Base-by-base conservation (phyloP, 177 flowering plant genomes). In the Telopea speciosissima region DNA sequence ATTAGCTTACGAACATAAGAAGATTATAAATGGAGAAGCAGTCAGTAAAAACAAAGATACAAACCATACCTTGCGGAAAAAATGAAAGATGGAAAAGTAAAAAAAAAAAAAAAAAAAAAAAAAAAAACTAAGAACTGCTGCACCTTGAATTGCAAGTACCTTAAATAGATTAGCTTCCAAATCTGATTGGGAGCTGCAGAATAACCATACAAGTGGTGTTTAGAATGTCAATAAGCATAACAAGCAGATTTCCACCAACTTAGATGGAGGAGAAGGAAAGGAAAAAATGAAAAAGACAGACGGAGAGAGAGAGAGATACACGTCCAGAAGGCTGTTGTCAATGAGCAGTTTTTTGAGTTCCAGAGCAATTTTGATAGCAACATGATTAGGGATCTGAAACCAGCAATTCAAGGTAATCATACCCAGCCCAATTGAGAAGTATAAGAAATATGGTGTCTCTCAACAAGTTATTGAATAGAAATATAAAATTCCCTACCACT, bases 361-460 rank as follows among this genome's bases (percentile, higher is more conserved):
- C 24, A 95, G 86, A 65, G 99, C 96, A 69, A 95, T 93, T 79
- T 92, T 95, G 63, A 95, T 81, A 10, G 99, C 99, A 31, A 93
- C 98, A 73, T 95, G 98, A 85, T 95, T 95, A 21, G 99, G 99
- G 23, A 95, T 95, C 99, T 95, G 89, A 69, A 76, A 78, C 36
- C 26, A 78, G 60, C 45, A 70, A 65, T 11, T 45, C 54, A 75
- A 1, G 54, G 54, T 49, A 49, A 49, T 49, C 19, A 49, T 16
- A 10, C 54, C 54, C 14, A 49, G 19, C 19, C 54, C 54, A 12
- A 49, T 13, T 3, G 1, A 36, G 8, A 33, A 36, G 40, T 36
- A 36, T 36, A 36, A 3, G 40, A 36, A 36, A 36, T 5, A 8
- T 36, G 40, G 8, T 4, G 40, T 36, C 9, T 36, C 40, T 36